phyloP scores from a whole-genome alignment of 2,329 filamentous ascomycete species.

The Penicillium sp. region DNA sequence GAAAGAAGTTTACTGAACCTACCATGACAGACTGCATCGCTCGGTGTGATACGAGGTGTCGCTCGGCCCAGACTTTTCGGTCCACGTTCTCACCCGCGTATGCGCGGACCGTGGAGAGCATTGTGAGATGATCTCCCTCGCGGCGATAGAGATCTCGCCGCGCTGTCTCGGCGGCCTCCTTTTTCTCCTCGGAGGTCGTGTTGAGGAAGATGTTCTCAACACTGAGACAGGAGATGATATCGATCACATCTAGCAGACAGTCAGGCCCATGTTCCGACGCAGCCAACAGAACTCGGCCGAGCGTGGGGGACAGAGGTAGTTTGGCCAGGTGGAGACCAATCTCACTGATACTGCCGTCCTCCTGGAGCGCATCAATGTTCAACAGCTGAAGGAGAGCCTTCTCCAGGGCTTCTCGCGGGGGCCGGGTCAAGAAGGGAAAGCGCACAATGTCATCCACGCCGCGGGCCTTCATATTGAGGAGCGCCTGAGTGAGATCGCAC shows the following conservation, averaged over 20 bases:
- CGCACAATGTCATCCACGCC: constrained; percentile 73
- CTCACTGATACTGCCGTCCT: constrained; percentile 66
- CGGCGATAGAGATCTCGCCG: constrained; percentile 52
- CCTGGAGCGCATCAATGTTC: constrained; percentile 67
- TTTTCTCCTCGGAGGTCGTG: constrained; percentile 54
- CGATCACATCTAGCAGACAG: constrained; percentile 76
- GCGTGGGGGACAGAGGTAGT: constrained; percentile 73
- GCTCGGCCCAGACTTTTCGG: constrained; percentile 55
- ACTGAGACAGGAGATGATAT: constrained; percentile 66
- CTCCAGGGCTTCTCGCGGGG: constrained; percentile 69
- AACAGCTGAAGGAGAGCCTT: constrained; percentile 77
- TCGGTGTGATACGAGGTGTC: constrained; percentile 55
- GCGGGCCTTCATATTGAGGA: constrained; percentile 89
- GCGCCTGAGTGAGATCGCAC: constrained; percentile 77
- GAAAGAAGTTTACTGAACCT: constrained; percentile 4
- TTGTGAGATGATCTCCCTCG: constrained; percentile 59
- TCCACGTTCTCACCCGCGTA: constrained; percentile 55
- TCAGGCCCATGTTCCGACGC: constrained; percentile 64
- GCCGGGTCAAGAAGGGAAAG: constrained; percentile 81
- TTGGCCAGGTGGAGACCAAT: constrained; percentile 71
- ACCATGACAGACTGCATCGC: constrained; percentile 62
- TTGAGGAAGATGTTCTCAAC: constrained; percentile 60
- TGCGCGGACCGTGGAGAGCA: constrained; percentile 54
- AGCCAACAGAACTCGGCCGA: constrained; percentile 76
- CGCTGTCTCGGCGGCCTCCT: constrained; percentile 52